phyloP scores from a whole-genome alignment of 2,329 filamentous ascomycete species.

The Hymenoscyphus salicellus region DNA sequence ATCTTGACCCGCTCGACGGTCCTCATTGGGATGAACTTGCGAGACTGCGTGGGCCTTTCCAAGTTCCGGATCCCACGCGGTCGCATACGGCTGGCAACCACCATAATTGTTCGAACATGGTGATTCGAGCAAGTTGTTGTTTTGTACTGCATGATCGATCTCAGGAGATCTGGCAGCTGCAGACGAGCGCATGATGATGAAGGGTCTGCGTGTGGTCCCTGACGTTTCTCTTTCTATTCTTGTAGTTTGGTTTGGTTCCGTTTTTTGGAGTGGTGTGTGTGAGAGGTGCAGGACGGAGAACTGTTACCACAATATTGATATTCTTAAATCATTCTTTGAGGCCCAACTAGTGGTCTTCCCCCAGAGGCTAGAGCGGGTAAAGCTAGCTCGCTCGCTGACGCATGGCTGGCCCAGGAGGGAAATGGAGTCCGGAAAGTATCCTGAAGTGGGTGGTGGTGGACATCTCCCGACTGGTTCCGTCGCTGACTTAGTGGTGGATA shows the following conservation, averaged over 20 bases:
- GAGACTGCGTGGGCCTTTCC: constrained; percentile 6
- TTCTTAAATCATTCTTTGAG: background rate
- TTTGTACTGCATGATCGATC: constrained; percentile 6
- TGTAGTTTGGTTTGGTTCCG: background rate
- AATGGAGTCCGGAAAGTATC: background rate
- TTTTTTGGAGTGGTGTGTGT: background rate
- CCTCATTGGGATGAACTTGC: constrained; percentile 27
- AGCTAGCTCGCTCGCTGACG: background rate
- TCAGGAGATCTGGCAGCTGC: background rate
- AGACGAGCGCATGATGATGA: background rate
- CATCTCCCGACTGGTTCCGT: background rate
- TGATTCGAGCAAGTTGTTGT: background rate
- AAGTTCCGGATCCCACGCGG: background rate
- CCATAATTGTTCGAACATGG: background rate
- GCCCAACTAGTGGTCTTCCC: background rate
- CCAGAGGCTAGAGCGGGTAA: background rate
- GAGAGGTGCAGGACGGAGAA: background rate
- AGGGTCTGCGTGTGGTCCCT: background rate
- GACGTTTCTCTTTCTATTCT: background rate
- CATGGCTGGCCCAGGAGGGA: background rate
- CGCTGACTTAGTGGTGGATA: no score
- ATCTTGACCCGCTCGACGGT: constrained; percentile 13
- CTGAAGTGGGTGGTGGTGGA: background rate
- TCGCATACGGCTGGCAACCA: background rate
- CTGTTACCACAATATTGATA: background rate